Base-by-base conservation (phyloP, 495 filamentous ascomycete genomes). In the Tirmania nivea region DNA sequence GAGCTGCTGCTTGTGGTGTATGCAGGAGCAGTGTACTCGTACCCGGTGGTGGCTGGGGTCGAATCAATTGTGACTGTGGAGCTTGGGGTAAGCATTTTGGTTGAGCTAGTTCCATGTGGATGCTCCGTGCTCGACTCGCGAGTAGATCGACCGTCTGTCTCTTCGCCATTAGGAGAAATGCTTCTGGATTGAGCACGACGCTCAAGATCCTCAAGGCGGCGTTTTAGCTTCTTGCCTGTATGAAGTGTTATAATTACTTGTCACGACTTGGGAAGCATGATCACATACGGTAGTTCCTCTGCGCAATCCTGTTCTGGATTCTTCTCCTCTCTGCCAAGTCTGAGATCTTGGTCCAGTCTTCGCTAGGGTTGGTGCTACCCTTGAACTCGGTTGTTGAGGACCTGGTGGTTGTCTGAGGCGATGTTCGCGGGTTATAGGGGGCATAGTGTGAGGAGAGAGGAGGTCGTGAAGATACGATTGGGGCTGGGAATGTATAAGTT, bases 291-390 rank as follows among this genome's bases (percentile, higher is more conserved):
- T 96, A 96, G 71, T 96, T 96, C 55, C 89, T 81, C 70, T 96
- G 89, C 45, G 89, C 89, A 69, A 96, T 96, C 51, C 89, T 78
- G 69, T 96, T 96, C 70, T 96, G 89, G 70, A 96, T 95, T 63
- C 89, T 75, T 64, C 89, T 74, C 59, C 89, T 78, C 70, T 95
- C 89, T 52, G 89, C 89, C 42, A 95, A 76, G 65, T 96, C 89
- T 48, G 90, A 94, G 69, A 96, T 94, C 77, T 96, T 90, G 64
- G 89, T 96, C 89, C 89, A 96, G 71, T 96, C 89, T 69, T 96
- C 89, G 60, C 94, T 88, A 53, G 90, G 87, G 68, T 95, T 90
- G 60, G 90, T 92, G 56, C 84, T 90, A 59, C 83, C 82, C 71
- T 87, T 93, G 76, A 95, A 95, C 57, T 92, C 90, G 67, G 86